Evolutionary conservation across 495 filamentous ascomycete species (phyloP).

Genomic region (Penicillium pulvis): DNA sequence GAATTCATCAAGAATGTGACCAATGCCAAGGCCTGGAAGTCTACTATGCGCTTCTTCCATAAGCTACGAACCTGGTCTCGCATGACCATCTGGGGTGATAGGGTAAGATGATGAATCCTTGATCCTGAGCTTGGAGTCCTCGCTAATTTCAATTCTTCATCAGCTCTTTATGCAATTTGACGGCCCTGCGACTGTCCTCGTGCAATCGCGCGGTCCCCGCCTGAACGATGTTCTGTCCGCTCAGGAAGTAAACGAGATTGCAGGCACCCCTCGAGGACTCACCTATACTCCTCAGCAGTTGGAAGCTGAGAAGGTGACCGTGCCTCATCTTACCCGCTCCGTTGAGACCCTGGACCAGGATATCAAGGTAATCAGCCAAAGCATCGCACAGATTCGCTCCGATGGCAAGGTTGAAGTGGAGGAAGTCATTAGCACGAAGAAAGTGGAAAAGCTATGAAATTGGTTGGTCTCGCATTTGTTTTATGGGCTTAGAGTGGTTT

Average conservation of each 20-base stretch:
- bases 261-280: constrained; percentile 57
- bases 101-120: constrained; percentile 45
- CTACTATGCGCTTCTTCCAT: constrained; percentile 60
- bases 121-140: background rate
- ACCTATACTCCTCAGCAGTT: constrained; percentile 58
- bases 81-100: constrained; percentile 88
- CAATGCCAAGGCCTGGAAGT: constrained; percentile 69
- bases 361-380: constrained; percentile 40
- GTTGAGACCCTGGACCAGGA: constrained; percentile 38
- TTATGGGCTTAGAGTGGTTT: constrained; percentile 19
- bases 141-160: constrained; percentile 9
- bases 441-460: constrained; percentile 9
- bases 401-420: constrained; percentile 73
- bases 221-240: constrained; percentile 74
- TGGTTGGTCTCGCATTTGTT: constrained; percentile 17
- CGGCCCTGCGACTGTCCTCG: constrained; percentile 78
- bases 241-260: constrained; percentile 83
- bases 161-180: constrained; percentile 86
- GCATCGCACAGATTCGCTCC: constrained; percentile 59
- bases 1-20: constrained; percentile 72
- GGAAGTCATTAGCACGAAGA: constrained; percentile 47
- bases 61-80: constrained; percentile 71
- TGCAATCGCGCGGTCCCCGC: constrained; percentile 78
- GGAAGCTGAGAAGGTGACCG: constrained; percentile 23
- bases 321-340: constrained; percentile 33